phyloP scores from a whole-genome alignment of 139 green algal genomes.

The Chlorella vulgaris region DNA sequence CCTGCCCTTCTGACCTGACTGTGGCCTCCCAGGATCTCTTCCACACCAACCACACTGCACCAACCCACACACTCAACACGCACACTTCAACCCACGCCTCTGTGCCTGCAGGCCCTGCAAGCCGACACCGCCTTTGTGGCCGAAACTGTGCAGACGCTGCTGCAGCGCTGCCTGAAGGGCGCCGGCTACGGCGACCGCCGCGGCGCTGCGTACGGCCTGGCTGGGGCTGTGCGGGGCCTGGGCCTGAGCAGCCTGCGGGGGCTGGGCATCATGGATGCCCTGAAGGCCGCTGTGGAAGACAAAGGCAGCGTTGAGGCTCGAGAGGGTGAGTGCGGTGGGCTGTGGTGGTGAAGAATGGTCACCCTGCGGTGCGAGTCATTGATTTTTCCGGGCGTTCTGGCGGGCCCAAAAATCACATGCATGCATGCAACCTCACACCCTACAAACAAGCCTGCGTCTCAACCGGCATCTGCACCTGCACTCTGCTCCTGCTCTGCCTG shows the following conservation, averaged over 20 bases:
- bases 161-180: constrained; percentile 61
- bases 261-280: constrained; percentile 88
- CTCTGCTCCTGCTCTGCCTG: background rate
- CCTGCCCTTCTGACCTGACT: too few species aligned
- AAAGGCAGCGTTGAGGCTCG: constrained; percentile 61
- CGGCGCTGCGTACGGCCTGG: constrained; percentile 92
- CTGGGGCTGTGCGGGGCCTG: constrained; percentile 92
- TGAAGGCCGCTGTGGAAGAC: constrained; percentile 81
- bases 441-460: background rate
- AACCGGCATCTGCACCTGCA: background rate
- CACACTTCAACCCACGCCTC: background rate
- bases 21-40: too few species aligned
- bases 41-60: background rate
- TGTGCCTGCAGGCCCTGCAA: constrained; percentile 21
- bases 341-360: too few species aligned
- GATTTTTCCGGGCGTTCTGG: too few species aligned
- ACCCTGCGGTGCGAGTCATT: too few species aligned
- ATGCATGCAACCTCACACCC: too few species aligned
- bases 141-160: constrained; percentile 55
- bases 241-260: constrained; percentile 85
- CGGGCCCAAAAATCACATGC: too few species aligned
- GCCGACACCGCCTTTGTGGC: constrained; percentile 55
- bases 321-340: constrained; percentile 66
- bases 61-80: too few species aligned
- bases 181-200: constrained; percentile 78